These are phyloP conservation scores for Secale cereale DNA, from an alignment of 176 grass and related monocot species.

Conservation along the genomic window DNA sequence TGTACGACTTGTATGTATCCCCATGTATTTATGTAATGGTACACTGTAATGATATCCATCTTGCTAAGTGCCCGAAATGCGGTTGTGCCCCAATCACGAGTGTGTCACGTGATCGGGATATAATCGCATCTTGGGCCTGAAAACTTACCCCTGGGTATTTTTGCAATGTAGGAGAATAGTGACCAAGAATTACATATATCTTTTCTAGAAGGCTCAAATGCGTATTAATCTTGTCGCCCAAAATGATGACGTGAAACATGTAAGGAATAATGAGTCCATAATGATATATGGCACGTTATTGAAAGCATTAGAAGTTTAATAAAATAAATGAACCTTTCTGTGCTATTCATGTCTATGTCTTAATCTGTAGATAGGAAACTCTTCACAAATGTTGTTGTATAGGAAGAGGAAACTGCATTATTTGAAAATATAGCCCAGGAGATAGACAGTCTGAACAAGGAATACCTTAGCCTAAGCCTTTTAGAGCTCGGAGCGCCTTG, in stretches of 20 bases:
- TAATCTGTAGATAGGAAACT: neutral
- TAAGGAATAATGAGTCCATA: slow-evolving; percentile 7
- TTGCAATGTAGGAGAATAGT: slow-evolving; percentile 79
- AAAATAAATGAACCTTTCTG: neutral
- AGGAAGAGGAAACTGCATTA: neutral
- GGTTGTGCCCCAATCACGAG: too few species aligned
- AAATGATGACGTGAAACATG: slow-evolving; percentile 53
- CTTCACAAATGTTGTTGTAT: neutral
- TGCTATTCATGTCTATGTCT: neutral
- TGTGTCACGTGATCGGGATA: too few species aligned
- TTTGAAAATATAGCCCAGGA: neutral
- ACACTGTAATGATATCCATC: too few species aligned
- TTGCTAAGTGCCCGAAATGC: too few species aligned
- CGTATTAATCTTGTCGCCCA: slow-evolving; percentile 70
- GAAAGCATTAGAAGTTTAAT: neutral
- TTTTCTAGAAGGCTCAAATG: slow-evolving; percentile 78
- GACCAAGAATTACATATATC: slow-evolving; percentile 85
- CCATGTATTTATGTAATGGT: too few species aligned
- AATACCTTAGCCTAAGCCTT: slow-evolving; percentile 82
- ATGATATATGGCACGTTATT: too few species aligned
- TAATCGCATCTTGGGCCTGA: too few species aligned
- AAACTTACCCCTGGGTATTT: slow-evolving; percentile 79
- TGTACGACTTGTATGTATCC: too few species aligned
- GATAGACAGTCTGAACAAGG: slow-evolving; percentile 3
- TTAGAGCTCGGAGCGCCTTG: slow-evolving; percentile 62